Conservation (phyloP, 768 basidiomycete genomes). For the Gloeopeniophorella convolvens region DNA sequence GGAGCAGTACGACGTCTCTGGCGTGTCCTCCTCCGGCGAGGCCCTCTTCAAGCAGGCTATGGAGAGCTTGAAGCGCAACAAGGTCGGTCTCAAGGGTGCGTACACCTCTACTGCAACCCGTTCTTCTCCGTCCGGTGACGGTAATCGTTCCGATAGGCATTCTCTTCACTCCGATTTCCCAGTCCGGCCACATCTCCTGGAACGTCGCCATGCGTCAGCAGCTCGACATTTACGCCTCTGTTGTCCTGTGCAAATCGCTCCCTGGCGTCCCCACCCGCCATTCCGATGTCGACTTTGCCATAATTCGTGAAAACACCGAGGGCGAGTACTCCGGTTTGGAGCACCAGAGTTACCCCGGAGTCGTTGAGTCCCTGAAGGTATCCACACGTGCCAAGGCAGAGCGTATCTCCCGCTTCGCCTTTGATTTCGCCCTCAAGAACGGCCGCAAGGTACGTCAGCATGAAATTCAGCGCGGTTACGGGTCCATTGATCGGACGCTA, state of each 20-base stretch:
- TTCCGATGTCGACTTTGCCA: slow-evolving; percentile 94
- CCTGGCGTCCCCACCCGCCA: slow-evolving; percentile 96
- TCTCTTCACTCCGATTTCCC: slow-evolving; percentile 96
- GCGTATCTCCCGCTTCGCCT: slow-evolving; percentile 94
- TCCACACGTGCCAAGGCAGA: slow-evolving; percentile 94
- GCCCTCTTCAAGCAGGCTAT: slow-evolving; percentile 95
- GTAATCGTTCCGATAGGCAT: slow-evolving; percentile 58
- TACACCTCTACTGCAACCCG: slow-evolving; percentile 1
- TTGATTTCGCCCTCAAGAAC: slow-evolving; percentile 98
- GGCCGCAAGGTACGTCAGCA: slow-evolving; percentile 73
- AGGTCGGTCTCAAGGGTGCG: slow-evolving; percentile 95
- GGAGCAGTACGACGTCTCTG: slow-evolving; percentile 98
- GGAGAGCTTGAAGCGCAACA: slow-evolving; percentile 96
- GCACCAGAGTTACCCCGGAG: slow-evolving; percentile 96
- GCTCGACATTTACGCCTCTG: slow-evolving; percentile 98
- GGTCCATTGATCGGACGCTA: neutral
- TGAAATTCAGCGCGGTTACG: slow-evolving; percentile 13
- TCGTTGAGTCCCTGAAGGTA: slow-evolving; percentile 97
- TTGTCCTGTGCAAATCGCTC: slow-evolving; percentile 96
- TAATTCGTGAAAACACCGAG: slow-evolving; percentile 99
- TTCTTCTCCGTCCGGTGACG: neutral
- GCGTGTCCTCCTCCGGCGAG: slow-evolving; percentile 90
- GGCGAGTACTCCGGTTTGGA: slow-evolving; percentile 99
- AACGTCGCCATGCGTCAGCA: slow-evolving; percentile 99
- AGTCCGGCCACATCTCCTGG: slow-evolving; percentile 97